Conservation (phyloP, 768 basidiomycete genomes). For the Kwoniella dejecticola region DNA sequence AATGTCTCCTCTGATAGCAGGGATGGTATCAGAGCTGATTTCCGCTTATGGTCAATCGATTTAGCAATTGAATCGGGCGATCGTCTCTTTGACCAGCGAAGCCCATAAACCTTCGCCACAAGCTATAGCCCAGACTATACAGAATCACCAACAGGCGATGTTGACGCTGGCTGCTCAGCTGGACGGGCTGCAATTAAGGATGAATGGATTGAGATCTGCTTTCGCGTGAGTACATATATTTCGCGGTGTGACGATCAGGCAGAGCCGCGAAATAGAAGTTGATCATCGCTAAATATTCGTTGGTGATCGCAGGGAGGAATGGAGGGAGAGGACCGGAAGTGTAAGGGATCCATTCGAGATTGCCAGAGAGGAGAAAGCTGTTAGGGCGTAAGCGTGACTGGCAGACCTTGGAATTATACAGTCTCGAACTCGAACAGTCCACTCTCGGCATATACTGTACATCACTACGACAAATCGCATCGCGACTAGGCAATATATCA, state of each 20-base stretch:
- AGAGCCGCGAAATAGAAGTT: not conserved
- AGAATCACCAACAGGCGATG: conserved; percentile 46
- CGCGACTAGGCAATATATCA: too few species aligned
- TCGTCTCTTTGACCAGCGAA: conserved; percentile 30
- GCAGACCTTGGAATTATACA: too few species aligned
- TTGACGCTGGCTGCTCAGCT: conserved; percentile 41
- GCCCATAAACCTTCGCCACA: conserved; percentile 40
- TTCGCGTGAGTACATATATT: conserved; percentile 47
- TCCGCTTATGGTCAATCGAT: not conserved
- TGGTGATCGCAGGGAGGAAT: conserved; percentile 32
- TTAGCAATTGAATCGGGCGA: conserved; percentile 46
- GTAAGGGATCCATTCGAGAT: conserved; percentile 51
- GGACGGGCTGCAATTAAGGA: conserved; percentile 34
- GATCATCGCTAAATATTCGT: conserved; percentile 1
- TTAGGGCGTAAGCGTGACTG: conserved; percentile 11
- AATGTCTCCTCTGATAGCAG: not conserved
- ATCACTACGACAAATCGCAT: too few species aligned
- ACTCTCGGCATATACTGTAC: too few species aligned
- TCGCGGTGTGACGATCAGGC: too few species aligned
- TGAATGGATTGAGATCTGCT: conserved; percentile 31
- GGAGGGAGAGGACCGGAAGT: conserved; percentile 38
- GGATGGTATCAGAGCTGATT: too few species aligned
- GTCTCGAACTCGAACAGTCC: too few species aligned
- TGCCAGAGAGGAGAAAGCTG: conserved; percentile 41
- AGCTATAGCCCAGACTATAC: conserved; percentile 46